Conservation (phyloP, 2,329 filamentous ascomycete species). For the Metarhizium guizhouense region DNA sequence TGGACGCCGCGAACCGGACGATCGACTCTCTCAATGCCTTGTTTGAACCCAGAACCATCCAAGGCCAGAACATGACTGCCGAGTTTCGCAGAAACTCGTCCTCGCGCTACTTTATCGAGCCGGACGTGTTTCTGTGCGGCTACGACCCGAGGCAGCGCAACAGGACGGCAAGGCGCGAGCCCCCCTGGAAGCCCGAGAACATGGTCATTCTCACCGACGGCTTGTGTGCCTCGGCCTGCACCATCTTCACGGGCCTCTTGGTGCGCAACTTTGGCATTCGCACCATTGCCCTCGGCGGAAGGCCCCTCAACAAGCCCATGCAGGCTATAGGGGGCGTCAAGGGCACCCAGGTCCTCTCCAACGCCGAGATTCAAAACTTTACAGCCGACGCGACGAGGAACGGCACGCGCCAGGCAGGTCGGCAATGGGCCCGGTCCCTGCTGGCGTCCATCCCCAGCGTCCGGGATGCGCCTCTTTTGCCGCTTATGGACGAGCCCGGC, state of each 20-base stretch:
- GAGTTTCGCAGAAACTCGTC: neutral
- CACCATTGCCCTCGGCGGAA: slow-evolving; percentile 49
- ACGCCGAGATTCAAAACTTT: slow-evolving; percentile 12
- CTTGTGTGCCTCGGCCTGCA: slow-evolving; percentile 51
- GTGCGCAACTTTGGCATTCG: slow-evolving; percentile 38
- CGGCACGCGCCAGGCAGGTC: neutral
- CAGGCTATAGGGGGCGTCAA: slow-evolving; percentile 51
- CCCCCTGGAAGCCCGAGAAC: slow-evolving; percentile 26
- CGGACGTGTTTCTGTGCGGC: neutral
- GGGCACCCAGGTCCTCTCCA: slow-evolving; percentile 32
- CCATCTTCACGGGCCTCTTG: slow-evolving; percentile 48
- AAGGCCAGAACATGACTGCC: neutral
- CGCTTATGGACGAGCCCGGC: neutral
- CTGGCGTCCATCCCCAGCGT: neutral
- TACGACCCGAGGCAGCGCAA: neutral
- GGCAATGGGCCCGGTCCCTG: neutral
- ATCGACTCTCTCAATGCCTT: neutral
- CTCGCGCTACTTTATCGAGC: neutral
- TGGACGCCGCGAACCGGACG: neutral
- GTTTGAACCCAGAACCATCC: neutral
- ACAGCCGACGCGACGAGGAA: neutral
- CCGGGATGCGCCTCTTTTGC: neutral
- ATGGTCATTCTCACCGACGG: slow-evolving; percentile 43
- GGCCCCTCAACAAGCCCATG: slow-evolving; percentile 40
- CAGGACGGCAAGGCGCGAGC: slow-evolving; percentile 1